Conservation (phyloP, 495 filamentous ascomycete genomes). For the Xeromyces bisporus region DNA sequence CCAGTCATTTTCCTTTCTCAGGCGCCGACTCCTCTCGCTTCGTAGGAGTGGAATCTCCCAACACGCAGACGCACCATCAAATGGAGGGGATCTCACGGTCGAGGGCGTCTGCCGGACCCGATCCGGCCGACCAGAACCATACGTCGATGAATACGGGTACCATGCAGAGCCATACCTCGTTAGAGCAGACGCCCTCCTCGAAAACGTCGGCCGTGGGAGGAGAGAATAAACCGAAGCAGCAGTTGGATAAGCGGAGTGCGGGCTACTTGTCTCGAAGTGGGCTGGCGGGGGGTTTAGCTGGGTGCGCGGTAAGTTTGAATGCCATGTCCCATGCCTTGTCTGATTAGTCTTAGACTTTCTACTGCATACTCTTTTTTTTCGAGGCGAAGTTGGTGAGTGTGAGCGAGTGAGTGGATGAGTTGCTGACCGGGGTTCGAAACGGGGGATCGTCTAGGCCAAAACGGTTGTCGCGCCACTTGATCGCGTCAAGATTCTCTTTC, state of each 20-base stretch:
- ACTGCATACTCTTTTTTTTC: conserved; percentile 1
- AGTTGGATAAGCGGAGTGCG: conserved; percentile 48
- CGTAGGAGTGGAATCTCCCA: too few relatives aligned
- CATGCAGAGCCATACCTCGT: neutral
- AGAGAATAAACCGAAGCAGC: conserved; percentile 14
- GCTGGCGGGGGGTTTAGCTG: conserved; percentile 74
- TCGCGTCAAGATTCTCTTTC: conserved; percentile 96
- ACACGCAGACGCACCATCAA: conserved; percentile 10
- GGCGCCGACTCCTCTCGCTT: conserved; percentile 5
- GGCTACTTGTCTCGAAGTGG: conserved; percentile 72
- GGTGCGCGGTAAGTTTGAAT: conserved; percentile 70
- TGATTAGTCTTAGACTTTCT: too few relatives aligned
- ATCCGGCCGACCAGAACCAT: neutral
- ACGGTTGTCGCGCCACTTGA: conserved; percentile 91
- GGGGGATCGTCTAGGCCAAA: conserved; percentile 49
- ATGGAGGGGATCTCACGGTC: conserved; percentile 22
- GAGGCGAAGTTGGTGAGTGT: too few relatives aligned
- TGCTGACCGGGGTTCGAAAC: neutral
- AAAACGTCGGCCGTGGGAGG: conserved; percentile 4
- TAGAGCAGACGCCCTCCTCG: conserved; percentile 2
- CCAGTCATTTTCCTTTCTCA: conserved; percentile 1
- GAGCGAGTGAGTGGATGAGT: too few relatives aligned
- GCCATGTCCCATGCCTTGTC: too few relatives aligned
- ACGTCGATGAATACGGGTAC: neutral
- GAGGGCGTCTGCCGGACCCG: conserved; percentile 9